These are phyloP conservation scores for Penicillium palitans DNA, from an alignment of 2,329 filamentous ascomycete species.

Conservation along the genomic window DNA sequence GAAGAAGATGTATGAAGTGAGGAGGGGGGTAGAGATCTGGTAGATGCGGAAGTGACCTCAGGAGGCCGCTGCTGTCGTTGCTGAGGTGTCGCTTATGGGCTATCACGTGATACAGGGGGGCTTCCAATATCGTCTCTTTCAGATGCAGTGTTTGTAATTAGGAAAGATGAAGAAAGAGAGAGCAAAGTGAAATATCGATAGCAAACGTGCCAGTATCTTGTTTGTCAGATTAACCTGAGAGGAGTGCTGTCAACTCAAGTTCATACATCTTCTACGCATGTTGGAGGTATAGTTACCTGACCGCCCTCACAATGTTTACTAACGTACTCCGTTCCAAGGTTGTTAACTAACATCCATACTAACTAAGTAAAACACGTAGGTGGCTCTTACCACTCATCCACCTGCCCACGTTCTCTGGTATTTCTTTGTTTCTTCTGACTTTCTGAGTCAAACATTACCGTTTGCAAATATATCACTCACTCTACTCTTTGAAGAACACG, in stretches of 20 bases:
- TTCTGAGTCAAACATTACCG: not conserved
- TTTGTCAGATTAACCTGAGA: not conserved
- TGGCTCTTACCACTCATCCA: not conserved
- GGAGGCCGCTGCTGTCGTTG: constrained; percentile 42
- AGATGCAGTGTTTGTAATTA: not conserved
- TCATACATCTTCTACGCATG: not conserved
- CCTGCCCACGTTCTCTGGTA: not conserved
- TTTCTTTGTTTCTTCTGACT: not conserved
- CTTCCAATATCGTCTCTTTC: not conserved
- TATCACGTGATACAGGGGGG: constrained; percentile 37
- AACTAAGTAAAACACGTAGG: not conserved
- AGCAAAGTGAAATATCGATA: not conserved
- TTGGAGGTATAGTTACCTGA: not conserved
- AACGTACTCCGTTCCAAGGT: too few relatives aligned
- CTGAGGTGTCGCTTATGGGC: constrained; percentile 44
- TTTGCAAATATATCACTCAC: not conserved
- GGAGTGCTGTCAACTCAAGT: not conserved
- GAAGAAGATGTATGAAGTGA: constrained; percentile 19
- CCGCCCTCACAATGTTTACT: constrained; percentile 1
- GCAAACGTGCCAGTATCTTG: not conserved
- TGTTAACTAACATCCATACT: too few relatives aligned
- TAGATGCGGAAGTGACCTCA: constrained; percentile 43
- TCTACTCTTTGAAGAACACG: not conserved
- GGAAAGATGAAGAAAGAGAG: not conserved
- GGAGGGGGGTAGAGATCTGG: constrained; percentile 26